Percentiles rank a stretch among this genome's conserved stretches.
phyloP scores from a whole-genome alignment of 441 rosid species.

The Kokia cookei region DNA sequence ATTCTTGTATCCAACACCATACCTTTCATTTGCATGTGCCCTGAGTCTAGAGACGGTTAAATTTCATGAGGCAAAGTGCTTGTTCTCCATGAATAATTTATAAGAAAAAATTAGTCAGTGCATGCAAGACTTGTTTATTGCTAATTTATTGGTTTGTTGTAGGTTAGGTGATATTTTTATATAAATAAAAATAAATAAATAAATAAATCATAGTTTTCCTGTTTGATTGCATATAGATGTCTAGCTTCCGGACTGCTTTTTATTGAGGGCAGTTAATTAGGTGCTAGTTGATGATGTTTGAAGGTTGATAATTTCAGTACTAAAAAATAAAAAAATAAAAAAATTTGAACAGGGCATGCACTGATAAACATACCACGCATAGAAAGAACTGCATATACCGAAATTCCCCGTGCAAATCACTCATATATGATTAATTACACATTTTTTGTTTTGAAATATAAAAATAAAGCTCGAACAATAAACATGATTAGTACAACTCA shows the following conservation, averaged over 20 bases:
- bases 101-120: background rate
- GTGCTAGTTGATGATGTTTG: background rate
- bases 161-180: background rate
- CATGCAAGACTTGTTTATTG: background rate
- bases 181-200: too few relatives aligned
- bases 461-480: too few relatives aligned
- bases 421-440: too few relatives aligned
- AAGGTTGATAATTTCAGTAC: background rate
- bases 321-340: background rate
- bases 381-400: too few relatives aligned
- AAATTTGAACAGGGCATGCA: too few relatives aligned
- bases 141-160: background rate
- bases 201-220: background rate
- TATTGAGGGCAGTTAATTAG: background rate
- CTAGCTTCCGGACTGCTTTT: background rate
- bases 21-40: background rate
- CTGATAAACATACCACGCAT: too few relatives aligned
- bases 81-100: background rate
- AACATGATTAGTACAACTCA: too few relatives aligned
- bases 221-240: background rate
- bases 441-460: too few relatives aligned
- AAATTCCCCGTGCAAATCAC: too few relatives aligned
- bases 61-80: background rate
- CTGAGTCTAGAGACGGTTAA: background rate
- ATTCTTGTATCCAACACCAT: background rate